Base-by-base conservation (phyloP, 352 stramenopile genomes). In the Pythium sp. region DNA sequence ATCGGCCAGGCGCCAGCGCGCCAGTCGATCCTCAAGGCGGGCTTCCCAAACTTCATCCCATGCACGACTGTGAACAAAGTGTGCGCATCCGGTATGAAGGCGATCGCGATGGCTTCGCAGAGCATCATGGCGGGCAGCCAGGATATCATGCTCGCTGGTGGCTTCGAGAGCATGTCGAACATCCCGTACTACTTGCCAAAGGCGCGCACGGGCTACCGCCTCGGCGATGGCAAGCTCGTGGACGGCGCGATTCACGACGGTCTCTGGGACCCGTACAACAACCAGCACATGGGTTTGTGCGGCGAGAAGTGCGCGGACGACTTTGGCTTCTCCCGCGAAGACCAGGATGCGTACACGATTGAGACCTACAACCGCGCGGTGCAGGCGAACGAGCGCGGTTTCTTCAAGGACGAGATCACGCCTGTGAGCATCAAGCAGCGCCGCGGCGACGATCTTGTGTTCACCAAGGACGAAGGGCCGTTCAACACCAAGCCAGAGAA, bases 51-150 rank as follows among this genome's bases (percentile, higher is more conserved):
- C 65, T 91, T 79, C 22, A 98, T 97, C 43, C 90, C 97, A 41
- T 99, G 95, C 80, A 99, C 96, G 51, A 99, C 97, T 0, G 80
- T 99, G 11, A 99, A 99, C 85, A 99, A 99, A 75, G 97, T 99
- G 28, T 99, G 98, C 76, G 97, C 95, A 3, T 97, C 84, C 2
- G 95, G 94, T 36, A 98, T 99, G 92, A 98, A 99, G 76, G 63
- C 87, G 46, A 49, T 95, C 65, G 84, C 86, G 4, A 80, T 98
- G 65, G 87, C 79, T 2, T 77, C 94, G 53, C 90, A 98, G 79
- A 94, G 85, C 68, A 92, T 99, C 56, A 87, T 93, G 80, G 83
- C 81, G 22, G 88, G 88, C 56, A 90, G 81, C 69, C 81, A 90
- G 72, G 84, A 95, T 67, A 79, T 97, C 32, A 85, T 99, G 58